Conservation (phyloP, 1,284 basidiomycete species). For the Sparassis latifolia region DNA sequence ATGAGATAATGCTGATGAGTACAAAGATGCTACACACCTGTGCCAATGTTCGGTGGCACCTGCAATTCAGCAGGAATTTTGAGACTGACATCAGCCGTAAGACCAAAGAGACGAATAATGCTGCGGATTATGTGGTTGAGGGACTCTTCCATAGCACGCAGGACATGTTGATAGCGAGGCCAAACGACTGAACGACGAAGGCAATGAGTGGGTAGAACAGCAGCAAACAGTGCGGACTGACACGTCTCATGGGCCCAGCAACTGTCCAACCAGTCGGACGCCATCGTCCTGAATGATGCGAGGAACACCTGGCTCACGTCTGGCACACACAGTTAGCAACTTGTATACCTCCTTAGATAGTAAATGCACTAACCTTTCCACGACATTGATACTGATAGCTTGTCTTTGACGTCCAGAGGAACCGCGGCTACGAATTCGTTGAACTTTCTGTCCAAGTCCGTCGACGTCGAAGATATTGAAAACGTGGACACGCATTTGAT, state of each 20-base stretch:
- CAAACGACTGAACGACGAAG: constrained; percentile 45
- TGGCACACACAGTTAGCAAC: constrained; percentile 14
- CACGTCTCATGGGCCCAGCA: constrained; percentile 44
- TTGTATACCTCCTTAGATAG: background rate
- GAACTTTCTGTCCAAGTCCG: constrained; percentile 52
- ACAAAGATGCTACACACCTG: constrained; percentile 30
- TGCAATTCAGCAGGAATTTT: constrained; percentile 41
- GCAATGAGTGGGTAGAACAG: background rate
- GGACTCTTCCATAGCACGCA: constrained; percentile 29
- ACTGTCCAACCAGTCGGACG: constrained; percentile 49
- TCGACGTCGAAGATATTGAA: constrained; percentile 40
- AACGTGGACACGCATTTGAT: constrained; percentile 39
- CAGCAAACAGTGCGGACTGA: constrained; percentile 28
- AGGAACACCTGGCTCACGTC: constrained; percentile 46
- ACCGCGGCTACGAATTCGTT: constrained; percentile 33
- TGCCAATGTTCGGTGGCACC: constrained; percentile 41
- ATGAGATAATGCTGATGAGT: constrained; percentile 4
- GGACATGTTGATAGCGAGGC: constrained; percentile 44
- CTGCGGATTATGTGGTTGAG: constrained; percentile 13
- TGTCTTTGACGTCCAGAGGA: constrained; percentile 49
- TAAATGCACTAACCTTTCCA: constrained; percentile 37
- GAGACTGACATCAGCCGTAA: constrained; percentile 18
- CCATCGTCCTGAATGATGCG: constrained; percentile 37
- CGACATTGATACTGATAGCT: constrained; percentile 39
- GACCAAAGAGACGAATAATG: constrained; percentile 17